phyloP scores from a whole-genome alignment of 495 filamentous ascomycete species.

The Oidiodendron maius region DNA sequence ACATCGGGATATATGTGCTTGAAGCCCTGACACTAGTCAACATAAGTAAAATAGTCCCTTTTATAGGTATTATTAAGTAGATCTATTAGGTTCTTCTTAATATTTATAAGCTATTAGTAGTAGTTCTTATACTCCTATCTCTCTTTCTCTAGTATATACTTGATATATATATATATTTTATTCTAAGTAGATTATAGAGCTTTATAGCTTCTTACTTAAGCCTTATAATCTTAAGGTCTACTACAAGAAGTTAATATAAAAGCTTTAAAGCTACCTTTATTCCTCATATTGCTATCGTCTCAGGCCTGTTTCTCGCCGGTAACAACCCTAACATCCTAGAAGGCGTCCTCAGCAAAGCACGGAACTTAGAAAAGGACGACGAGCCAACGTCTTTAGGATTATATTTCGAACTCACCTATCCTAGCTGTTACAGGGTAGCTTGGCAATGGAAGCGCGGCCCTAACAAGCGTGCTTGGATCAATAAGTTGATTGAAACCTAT shows the following conservation, averaged over 20 bases:
- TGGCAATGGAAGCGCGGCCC: no score
- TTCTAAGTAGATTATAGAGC: no score
- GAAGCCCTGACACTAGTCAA: no score
- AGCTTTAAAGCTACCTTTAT: no score
- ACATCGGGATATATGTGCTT: no score
- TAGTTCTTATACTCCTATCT: not conserved
- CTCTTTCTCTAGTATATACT: slow-evolving; percentile 1
- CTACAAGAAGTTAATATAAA: no score
- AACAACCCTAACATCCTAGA: slow-evolving; percentile 27
- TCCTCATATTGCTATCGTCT: slow-evolving; percentile 26
- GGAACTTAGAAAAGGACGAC: not conserved
- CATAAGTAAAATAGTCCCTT: not conserved
- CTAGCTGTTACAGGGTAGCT: no score
- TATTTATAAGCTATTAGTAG: slow-evolving; percentile 1
- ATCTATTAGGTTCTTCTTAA: slow-evolving; percentile 1
- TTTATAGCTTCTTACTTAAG: no score
- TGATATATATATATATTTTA: slow-evolving; percentile 10
- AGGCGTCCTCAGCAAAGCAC: no score
- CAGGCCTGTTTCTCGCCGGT: slow-evolving; percentile 24
- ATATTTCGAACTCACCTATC: slow-evolving; percentile 6
- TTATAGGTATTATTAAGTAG: not conserved
- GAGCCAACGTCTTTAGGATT: not conserved
- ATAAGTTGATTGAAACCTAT: no score
- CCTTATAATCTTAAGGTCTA: no score
- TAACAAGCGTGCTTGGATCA: no score